Percentiles rank a stretch among this genome's conserved stretches.
Conservation (phyloP, 1,139 yeast species). For the Magnusiomyces clavatus region DNA sequence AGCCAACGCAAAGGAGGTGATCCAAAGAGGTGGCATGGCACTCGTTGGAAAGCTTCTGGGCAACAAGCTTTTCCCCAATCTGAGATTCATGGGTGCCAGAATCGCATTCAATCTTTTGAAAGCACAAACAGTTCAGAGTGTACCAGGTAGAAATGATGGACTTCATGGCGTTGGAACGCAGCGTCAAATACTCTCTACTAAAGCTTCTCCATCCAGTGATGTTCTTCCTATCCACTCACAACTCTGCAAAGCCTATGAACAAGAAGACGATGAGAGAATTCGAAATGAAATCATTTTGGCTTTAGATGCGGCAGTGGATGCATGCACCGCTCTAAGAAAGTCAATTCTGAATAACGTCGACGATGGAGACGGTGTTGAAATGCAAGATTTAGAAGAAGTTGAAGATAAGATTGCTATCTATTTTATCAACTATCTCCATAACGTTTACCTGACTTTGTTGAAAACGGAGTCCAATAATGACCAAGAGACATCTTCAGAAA, state of each 20-base stretch:
- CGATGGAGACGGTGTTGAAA: not conserved
- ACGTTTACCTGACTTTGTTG: too few relatives aligned
- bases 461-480: too few relatives aligned
- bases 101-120: slow-evolving; percentile 10
- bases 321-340: not conserved
- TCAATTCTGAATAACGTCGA: not conserved
- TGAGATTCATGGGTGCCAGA: slow-evolving; percentile 16
- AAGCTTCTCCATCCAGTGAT: too few relatives aligned
- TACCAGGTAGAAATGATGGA: too few relatives aligned
- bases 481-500: too few relatives aligned
- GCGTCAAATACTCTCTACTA: too few relatives aligned
- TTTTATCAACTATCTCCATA: too few relatives aligned
- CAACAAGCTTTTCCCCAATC: slow-evolving; percentile 16
- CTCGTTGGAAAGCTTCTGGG: slow-evolving; percentile 18
- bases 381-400: not conserved
- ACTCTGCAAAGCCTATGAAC: not conserved
- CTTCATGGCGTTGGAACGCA: too few relatives aligned
- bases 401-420: too few relatives aligned
- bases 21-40: slow-evolving; percentile 14
- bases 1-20: slow-evolving; percentile 8
- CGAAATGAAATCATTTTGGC: slow-evolving; percentile 15
- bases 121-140: too few relatives aligned
- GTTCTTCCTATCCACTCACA: too few relatives aligned
- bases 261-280: slow-evolving; percentile 12
- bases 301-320: slow-evolving; percentile 14